Evolutionary conservation across 2,329 filamentous ascomycete species (phyloP).

Genomic region (Aspergillus sojae): DNA sequence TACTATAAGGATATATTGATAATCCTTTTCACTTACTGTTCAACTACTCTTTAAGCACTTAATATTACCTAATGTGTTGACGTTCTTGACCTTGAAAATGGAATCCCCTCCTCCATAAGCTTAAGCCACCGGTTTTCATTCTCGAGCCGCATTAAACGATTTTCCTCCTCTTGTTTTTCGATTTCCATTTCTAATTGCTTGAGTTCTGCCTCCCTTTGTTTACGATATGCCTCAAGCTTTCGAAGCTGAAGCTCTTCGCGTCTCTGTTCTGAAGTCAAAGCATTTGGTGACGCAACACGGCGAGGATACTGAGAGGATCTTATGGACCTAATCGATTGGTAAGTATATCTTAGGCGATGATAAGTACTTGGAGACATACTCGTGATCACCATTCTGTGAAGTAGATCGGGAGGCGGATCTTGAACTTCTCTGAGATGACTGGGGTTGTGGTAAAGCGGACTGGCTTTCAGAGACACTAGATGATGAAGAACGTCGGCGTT

Average conservation of each 20-base stretch:
- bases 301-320: neutral
- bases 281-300: neutral
- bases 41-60: too few relatives aligned
- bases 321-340: neutral
- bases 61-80: too few relatives aligned
- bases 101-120: neutral
- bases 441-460: neutral
- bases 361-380: neutral
- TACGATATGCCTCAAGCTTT: neutral
- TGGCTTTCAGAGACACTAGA: neutral
- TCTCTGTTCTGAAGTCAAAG: neutral
- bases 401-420: neutral
- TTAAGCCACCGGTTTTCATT: neutral
- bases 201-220: neutral
- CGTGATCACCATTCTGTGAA: neutral
- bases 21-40: too few relatives aligned
- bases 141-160: neutral
- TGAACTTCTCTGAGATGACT: neutral
- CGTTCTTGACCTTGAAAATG: too few relatives aligned
- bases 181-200: neutral
- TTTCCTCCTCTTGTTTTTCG: neutral
- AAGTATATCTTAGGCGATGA: neutral
- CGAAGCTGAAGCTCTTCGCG: neutral
- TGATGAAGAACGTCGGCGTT: neutral
- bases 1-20: too few relatives aligned